Evolutionary conservation across 306 rosid species (phyloP), one percentile per base, ranked within the genome.

Genomic region (Cotoneaster glaucophyllus): DNA sequence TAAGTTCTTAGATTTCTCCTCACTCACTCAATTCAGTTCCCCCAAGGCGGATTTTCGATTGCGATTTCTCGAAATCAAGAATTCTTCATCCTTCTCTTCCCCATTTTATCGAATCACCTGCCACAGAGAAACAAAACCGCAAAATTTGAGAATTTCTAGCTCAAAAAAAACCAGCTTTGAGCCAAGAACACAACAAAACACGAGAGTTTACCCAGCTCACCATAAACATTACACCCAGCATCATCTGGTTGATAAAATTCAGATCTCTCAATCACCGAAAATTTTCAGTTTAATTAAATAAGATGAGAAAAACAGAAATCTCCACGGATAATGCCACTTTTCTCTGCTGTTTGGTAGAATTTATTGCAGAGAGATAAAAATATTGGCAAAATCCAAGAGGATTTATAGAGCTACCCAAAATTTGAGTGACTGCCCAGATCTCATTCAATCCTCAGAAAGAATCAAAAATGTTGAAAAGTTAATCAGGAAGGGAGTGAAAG

Each of bases 401-500:
- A 31, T 59, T 21, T 28, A 52, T 61, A 59, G 62, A 50, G 59
- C 68, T 76, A 76, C 81, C 84, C 54, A 73, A 57, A 26, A 48
- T 14, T n/a, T 67, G 71, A 66, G 79, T 67, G 81, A 67, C 69
- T 59, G 82, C 84, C 77, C 71, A 80, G 84, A 80, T 80, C 82
- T 72, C 64, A 28, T 64, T 48, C 63, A 43, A 52, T 52, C 53
- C 73, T 65, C 43, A 9, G 3, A 22, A 25, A 53, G 63, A 26
- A 64, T n/a, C 69, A 48, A 67, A 44, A 44, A 58, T 25, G 59
- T n/a, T 44, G 29, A 67, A 52, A 71, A 28, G 43, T 64, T 62
- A 37, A 21, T 44, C 48, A 25, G 21, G 28, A 21, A 70, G 58
- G 44, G 26, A 15, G 66, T 10, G 73, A 52, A 24, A 45, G 34